A percentile compares a stretch with the other conserved stretches of the same genome.
phyloP scores from a whole-genome alignment of 2,329 filamentous ascomycete species.

The Aspergillus tanneri region DNA sequence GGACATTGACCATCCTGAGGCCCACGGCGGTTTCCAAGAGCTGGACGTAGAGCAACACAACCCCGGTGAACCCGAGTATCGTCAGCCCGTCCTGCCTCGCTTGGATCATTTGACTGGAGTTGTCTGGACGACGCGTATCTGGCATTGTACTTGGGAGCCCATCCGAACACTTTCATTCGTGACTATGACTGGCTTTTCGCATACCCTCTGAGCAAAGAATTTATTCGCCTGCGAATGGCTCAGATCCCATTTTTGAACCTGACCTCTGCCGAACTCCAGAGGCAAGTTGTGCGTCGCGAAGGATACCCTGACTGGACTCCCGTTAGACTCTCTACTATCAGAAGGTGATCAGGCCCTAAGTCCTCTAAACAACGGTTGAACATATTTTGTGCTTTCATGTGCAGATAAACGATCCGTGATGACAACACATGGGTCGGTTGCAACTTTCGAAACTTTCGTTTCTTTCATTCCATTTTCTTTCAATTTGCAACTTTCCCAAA shows the following conservation, averaged over 20 bases:
- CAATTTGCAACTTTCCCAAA: background rate
- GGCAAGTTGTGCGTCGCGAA: slow-evolving; percentile 1
- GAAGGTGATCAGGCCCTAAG: background rate
- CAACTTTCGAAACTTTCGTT: background rate
- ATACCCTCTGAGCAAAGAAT: slow-evolving; percentile 8
- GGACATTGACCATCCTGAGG: slow-evolving; percentile 10
- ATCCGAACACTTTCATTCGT: slow-evolving; percentile 9
- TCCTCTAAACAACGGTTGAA: no score
- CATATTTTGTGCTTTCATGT: no score
- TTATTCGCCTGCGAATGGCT: slow-evolving; percentile 16
- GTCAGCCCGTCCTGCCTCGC: slow-evolving; percentile 7
- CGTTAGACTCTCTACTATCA: background rate
- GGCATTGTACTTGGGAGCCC: slow-evolving; percentile 12
- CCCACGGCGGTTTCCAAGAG: slow-evolving; percentile 9
- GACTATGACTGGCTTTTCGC: slow-evolving; percentile 11
- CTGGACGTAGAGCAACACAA: slow-evolving; percentile 10
- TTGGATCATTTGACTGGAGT: slow-evolving; percentile 9
- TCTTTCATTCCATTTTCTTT: background rate
- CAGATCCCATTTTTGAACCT: slow-evolving; percentile 15
- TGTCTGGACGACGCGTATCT: slow-evolving; percentile 15
- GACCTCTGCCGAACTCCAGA: slow-evolving; percentile 5
- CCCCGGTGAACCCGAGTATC: slow-evolving; percentile 5
- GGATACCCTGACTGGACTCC: background rate
- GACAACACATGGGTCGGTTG: no score
- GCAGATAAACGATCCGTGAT: no score